phyloP scores from a whole-genome alignment of 1,284 basidiomycete genomes.

The Phlebopus sp. region DNA sequence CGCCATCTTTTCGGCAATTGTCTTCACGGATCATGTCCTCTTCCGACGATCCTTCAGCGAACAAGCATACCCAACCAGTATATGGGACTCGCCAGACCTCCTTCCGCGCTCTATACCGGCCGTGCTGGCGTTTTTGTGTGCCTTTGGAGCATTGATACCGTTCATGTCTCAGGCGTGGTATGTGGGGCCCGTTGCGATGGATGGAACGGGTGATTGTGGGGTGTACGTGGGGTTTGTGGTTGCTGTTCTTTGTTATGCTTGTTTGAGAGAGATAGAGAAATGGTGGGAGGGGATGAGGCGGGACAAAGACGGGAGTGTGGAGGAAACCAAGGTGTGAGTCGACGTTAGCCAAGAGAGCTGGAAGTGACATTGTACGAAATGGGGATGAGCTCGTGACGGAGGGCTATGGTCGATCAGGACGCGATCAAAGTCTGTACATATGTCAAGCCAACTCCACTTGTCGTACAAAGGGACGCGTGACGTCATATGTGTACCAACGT shows the following conservation, averaged over 20 bases:
- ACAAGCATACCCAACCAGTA: constrained; percentile 17
- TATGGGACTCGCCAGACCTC: constrained; percentile 21
- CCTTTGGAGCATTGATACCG: constrained; percentile 50
- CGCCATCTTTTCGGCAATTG: constrained; percentile 50
- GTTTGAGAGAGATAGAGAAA: constrained; percentile 39
- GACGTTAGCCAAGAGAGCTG: too few relatives aligned
- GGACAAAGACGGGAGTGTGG: too few relatives aligned
- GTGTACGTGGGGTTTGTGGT: constrained; percentile 48
- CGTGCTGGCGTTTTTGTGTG: constrained; percentile 43
- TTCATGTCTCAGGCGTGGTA: constrained; percentile 64
- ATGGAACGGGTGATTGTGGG: constrained; percentile 57
- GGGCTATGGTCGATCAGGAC: too few relatives aligned
- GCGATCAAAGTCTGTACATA: too few relatives aligned
- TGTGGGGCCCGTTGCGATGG: constrained; percentile 43
- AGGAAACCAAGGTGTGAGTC: too few relatives aligned
- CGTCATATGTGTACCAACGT: too few relatives aligned
- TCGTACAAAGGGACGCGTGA: too few relatives aligned
- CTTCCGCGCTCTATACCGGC: constrained; percentile 36
- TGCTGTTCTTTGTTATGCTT: constrained; percentile 38
- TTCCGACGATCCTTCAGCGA: constrained; percentile 44
- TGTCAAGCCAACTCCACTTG: too few relatives aligned
- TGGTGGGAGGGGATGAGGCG: constrained; percentile 10
- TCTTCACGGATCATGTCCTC: constrained; percentile 56
- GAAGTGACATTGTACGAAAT: too few relatives aligned
- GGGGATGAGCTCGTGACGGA: too few relatives aligned